A percentile compares a stretch with the other conserved stretches of the same genome.
phyloP scores from a whole-genome alignment of 139 green algal genomes.

The Zygnema circumcarinatum region DNA sequence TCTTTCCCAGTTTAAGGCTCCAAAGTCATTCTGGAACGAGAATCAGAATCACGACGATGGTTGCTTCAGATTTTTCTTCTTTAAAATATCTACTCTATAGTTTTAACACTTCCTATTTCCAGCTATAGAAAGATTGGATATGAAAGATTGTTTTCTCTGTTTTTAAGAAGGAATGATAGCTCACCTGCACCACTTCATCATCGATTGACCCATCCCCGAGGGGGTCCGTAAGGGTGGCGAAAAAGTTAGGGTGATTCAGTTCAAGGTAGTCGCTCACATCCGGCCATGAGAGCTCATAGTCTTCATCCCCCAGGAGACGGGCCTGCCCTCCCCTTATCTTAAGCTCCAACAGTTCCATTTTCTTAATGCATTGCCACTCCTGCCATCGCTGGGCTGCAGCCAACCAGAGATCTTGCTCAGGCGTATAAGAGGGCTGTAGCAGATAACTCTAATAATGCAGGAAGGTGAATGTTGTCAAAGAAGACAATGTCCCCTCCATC shows the following conservation, averaged over 20 bases:
- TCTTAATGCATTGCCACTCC: neutral
- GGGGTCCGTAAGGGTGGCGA: conserved; percentile 63
- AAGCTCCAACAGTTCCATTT: neutral
- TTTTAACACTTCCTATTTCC: neutral
- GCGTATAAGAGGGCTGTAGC: no score
- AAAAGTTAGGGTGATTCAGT: neutral
- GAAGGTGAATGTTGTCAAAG: no score
- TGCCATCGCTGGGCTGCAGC: neutral
- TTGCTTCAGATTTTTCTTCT: no score
- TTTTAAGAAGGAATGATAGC: conserved; percentile 64
- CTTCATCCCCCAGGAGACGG: neutral
- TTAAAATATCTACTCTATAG: no score
- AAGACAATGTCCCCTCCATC: neutral
- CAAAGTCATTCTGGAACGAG: no score
- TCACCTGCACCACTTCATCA: conserved; percentile 58
- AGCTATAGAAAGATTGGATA: neutral
- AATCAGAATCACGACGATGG: no score
- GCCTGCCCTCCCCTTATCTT: neutral
- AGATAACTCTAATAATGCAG: no score
- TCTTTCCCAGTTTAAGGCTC: no score
- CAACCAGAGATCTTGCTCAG: no score
- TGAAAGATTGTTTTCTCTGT: conserved; percentile 2
- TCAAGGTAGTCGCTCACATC: neutral
- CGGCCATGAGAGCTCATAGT: neutral
- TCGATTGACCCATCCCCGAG: no score